Evolutionary conservation across 139 green algal species (phyloP), one percentile per base, ranked within the genome.

Genomic region (Picochlorum sp.): DNA sequence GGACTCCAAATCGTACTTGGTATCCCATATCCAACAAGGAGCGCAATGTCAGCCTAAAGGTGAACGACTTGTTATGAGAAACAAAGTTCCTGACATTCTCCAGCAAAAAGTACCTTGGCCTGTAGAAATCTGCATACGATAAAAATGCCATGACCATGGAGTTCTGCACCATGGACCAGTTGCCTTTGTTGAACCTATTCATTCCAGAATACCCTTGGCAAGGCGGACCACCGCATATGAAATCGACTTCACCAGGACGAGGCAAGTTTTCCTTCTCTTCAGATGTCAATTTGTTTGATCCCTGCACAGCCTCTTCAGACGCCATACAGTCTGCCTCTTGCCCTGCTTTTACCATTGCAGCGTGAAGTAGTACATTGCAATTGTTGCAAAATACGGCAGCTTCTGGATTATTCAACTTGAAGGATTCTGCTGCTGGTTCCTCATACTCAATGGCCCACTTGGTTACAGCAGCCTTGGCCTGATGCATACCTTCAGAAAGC

Each of bases 51-150:
- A 98, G 80, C 41, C 92, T 75, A 80, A 98, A 98, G 52, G 90
- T 96, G 73, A 89, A 87, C 50, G 72, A 85, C 73, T 94, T 94
- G 82, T 96, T 97, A 82, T 97, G 89, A 54, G 65, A 80, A 30
- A 96, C 91, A 79, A 98, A 98, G 78, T 96, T 96, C 63, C 92
- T 82, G 58, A 98, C 92, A 69, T 98, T 98, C 77, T 98, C 92
- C 67, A 97, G 84, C 61, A 97, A 79, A 79, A 95, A 97, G 77
- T 90, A 97, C 58, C 85, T 79, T 3, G 91, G 90, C 13, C 91
- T 80, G 79, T 96, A 94, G 66, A 95, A 94, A 78, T 97, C 92
- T 38, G 76, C 79, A 71, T 85, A 98, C 13, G 81, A 92, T 23
- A 97, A 76, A 74, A 90, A 98, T 7, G 85, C 74, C 85, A 98